Evolutionary conservation across 1,284 basidiomycete genomes (phyloP).

Genomic region (Irpex sp.): DNA sequence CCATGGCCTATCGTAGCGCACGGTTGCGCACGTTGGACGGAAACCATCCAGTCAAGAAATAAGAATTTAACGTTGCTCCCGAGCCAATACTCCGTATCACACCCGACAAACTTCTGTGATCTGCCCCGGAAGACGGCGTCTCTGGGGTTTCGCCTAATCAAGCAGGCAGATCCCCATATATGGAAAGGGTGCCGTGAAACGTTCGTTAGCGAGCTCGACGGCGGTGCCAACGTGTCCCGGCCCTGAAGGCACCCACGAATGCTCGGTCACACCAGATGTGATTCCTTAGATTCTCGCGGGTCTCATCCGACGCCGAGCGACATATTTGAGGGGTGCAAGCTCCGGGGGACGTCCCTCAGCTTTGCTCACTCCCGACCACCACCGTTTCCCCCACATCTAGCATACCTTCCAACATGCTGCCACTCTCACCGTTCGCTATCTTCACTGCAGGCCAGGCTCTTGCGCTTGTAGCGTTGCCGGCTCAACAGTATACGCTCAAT

Average conservation of each 20-base stretch:
- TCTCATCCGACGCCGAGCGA: neutral
- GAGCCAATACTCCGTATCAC: neutral
- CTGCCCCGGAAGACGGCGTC: neutral
- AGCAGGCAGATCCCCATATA: neutral
- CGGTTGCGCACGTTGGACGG: neutral
- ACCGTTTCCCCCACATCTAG: neutral
- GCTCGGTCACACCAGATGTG: neutral
- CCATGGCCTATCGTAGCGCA: neutral
- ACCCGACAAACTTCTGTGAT: neutral
- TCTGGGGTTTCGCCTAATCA: neutral
- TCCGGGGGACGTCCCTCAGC: neutral
- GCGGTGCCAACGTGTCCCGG: neutral
- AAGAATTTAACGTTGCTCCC: neutral
- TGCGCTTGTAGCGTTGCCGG: conserved; percentile 12
- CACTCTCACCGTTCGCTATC: conserved; percentile 13
- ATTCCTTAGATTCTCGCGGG: neutral
- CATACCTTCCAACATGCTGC: conserved; percentile 8
- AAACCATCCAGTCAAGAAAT: neutral
- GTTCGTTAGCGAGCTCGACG: neutral
- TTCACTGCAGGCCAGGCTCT: conserved; percentile 14
- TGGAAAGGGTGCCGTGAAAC: neutral
- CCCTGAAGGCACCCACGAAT: neutral
- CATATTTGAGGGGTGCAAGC: neutral
- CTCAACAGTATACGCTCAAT: conserved; percentile 6
- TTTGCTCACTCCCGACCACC: conserved; percentile 1